Percentiles rank a stretch among this genome's conserved stretches.
These are phyloP conservation scores for Fusarium sp. DNA, from an alignment of 2,329 filamentous ascomycete species.

Conservation along the genomic window DNA sequence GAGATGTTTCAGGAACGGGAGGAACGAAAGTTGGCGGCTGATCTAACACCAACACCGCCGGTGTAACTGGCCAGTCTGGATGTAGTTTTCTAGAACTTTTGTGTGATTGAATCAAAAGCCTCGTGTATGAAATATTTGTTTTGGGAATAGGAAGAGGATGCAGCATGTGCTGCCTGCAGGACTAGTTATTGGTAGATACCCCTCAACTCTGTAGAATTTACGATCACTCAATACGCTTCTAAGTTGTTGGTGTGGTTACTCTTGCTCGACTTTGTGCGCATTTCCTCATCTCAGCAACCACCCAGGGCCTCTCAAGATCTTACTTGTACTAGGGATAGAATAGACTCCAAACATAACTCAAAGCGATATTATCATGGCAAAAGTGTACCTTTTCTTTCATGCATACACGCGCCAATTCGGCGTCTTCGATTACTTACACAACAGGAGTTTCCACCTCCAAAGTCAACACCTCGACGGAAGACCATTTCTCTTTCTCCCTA, in stretches of 20 bases:
- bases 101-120: slow-evolving; percentile 24
- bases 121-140: slow-evolving; percentile 11
- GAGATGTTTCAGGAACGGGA: slow-evolving; percentile 64
- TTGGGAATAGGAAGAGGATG: slow-evolving; percentile 13
- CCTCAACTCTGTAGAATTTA: slow-evolving; percentile 44
- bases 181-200: slow-evolving; percentile 43
- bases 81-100: neutral
- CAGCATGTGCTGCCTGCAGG: slow-evolving; percentile 3
- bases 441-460: slow-evolving; percentile 31
- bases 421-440: slow-evolving; percentile 43
- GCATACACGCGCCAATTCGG: slow-evolving; percentile 40
- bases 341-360: neutral
- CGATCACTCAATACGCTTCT: slow-evolving; percentile 10
- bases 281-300: too few species aligned
- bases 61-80: neutral
- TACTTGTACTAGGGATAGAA: neutral
- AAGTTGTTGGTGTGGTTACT: neutral
- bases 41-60: slow-evolving; percentile 18
- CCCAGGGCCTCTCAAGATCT: neutral
- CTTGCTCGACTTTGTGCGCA: too few species aligned
- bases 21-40: slow-evolving; percentile 51
- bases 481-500: slow-evolving; percentile 16
- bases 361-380: slow-evolving; percentile 23
- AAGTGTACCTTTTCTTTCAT: slow-evolving; percentile 30
- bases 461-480: slow-evolving; percentile 18